Conservation (phyloP, 2,329 filamentous ascomycete genomes). For the Ascochyta viciae-villosae region DNA sequence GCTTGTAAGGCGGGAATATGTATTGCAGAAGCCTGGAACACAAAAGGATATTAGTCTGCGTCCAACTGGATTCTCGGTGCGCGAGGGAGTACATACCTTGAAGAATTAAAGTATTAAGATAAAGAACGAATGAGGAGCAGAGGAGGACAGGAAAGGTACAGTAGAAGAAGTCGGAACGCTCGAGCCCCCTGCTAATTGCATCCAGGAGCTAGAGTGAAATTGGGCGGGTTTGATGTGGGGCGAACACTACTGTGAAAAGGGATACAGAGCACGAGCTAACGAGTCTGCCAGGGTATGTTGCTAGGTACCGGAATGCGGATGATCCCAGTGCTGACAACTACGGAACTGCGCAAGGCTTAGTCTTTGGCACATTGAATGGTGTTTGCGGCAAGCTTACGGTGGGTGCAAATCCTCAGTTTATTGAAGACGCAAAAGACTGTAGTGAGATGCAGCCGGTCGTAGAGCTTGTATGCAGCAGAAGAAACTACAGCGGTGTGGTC, state of each 20-base stretch:
- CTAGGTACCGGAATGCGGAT: conserved; percentile 55
- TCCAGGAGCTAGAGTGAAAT: conserved; percentile 51
- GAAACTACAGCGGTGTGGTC: conserved; percentile 19
- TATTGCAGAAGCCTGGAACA: conserved; percentile 46
- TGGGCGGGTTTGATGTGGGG: conserved; percentile 47
- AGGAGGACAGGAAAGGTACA: conserved; percentile 44
- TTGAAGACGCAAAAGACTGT: conserved; percentile 25
- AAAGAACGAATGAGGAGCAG: conserved; percentile 48
- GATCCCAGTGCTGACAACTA: conserved; percentile 49
- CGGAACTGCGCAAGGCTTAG: conserved; percentile 42
- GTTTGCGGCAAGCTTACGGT: conserved; percentile 26
- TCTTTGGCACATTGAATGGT: conserved; percentile 9
- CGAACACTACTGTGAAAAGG: conserved; percentile 43
- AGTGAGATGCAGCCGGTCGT: conserved; percentile 26
- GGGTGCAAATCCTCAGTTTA: conserved; percentile 27
- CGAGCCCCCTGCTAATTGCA: conserved; percentile 53
- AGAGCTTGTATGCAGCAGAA: conserved; percentile 18
- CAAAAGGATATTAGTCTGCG: conserved; percentile 23
- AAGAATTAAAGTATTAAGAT: conserved; percentile 57
- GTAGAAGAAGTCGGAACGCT: conserved; percentile 42
- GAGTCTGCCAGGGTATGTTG: conserved; percentile 56
- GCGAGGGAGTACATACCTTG: conserved; percentile 50
- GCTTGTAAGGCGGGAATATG: conserved; percentile 46
- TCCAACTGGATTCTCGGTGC: conserved; percentile 21
- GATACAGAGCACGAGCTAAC: conserved; percentile 62